Evolutionary conservation across 805 yeast genomes (phyloP), one percentile per base, ranked within the genome.

Genomic region (Saturnispora quitensis): DNA sequence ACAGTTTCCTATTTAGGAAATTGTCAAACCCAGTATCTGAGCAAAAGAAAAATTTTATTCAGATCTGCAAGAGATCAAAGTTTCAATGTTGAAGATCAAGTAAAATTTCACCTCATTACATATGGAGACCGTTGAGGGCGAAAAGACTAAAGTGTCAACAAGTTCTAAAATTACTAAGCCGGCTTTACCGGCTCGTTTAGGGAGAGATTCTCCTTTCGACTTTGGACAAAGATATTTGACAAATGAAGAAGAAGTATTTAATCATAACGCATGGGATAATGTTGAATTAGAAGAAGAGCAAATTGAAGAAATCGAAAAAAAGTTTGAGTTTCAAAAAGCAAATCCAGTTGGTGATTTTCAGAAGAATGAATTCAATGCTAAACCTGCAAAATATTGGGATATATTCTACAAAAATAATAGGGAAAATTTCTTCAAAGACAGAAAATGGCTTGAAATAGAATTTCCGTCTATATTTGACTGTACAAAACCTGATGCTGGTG

Each of bases 201-300:
- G 96, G 2, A 84, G 91, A 55, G 97, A 90, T 59, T 73, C 80
- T 35, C 99, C 99, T 5, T 91, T 89, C 67, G 84, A 82, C 20
- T 93, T 93, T 69, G 99, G 99, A 10, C 95, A 89, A 65, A 73
- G 99, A 51, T 80, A 69, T 56, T 71, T 93, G 53, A 77, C 76
- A 2, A 78, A 82, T 45, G 85, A 82, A 15, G 81, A 84, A 4
- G 89, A 89, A 28, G 96, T 93, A 1, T 93, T 95, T 82, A 77
- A 78, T 54, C 95, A 86, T 64, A 93, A 93, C 65, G 99, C 99
- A 0, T 85, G 93, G 88, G 99, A 93, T 66, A 96, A 93, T 65
- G 97, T 89, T 34, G 96, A 89, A 62, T 90, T 97, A 96, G 97
- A 95, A 47, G 89, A 86, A 49, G 96, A 89, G 59, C 97, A 93